Conservation (phyloP, 2,329 filamentous ascomycete genomes). For the Chrysoporthe cubensis region DNA sequence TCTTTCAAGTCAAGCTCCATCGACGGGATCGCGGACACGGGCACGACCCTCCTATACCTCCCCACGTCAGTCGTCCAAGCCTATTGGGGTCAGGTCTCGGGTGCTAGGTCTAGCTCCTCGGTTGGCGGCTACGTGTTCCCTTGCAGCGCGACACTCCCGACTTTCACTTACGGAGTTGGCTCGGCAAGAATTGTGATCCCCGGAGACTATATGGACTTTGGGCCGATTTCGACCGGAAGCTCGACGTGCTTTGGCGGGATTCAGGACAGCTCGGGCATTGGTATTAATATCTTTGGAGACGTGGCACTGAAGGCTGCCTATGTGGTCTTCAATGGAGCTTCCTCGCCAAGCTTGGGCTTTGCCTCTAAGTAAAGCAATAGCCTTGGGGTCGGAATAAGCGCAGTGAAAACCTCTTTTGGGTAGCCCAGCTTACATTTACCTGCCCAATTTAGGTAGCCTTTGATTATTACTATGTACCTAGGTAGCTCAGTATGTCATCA, state of each 20-base stretch:
- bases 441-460: too few relatives aligned
- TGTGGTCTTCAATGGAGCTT: constrained; percentile 34
- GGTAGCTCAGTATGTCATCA: too few relatives aligned
- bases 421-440: too few relatives aligned
- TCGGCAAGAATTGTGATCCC: constrained; percentile 29
- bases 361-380: constrained; percentile 27
- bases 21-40: constrained; percentile 57
- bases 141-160: constrained; percentile 30
- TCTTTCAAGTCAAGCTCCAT: constrained; percentile 39
- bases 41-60: constrained; percentile 58
- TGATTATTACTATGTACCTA: too few relatives aligned
- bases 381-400: not conserved
- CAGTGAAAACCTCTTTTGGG: too few relatives aligned
- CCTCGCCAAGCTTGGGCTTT: constrained; percentile 32
- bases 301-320: constrained; percentile 35
- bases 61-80: constrained; percentile 47
- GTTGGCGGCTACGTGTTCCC: constrained; percentile 30
- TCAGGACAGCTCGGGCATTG: constrained; percentile 29
- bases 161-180: constrained; percentile 31
- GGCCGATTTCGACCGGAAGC: constrained; percentile 20
- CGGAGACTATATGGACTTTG: constrained; percentile 31
- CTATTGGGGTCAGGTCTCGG: constrained; percentile 54
- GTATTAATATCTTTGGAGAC: constrained; percentile 35
- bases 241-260: constrained; percentile 31
- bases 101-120: constrained; percentile 38